These are phyloP conservation scores for Phytopythium cucurbitacearum DNA, from an alignment of 352 stramenopile species.

Conservation along the genomic window DNA sequence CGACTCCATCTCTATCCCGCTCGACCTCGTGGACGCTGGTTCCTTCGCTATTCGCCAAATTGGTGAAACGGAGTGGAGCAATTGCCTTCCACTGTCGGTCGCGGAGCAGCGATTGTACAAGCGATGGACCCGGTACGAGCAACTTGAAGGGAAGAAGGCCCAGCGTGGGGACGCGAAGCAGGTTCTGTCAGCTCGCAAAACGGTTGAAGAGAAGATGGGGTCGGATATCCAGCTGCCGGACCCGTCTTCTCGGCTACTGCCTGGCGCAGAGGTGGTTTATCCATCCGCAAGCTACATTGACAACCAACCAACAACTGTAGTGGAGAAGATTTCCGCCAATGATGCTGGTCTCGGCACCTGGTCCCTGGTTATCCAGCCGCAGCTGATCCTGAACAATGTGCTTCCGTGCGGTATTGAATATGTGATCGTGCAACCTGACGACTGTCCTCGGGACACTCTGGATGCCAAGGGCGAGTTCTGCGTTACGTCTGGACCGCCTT, in stretches of 20 bases:
- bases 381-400: constrained; percentile 79
- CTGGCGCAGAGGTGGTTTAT: constrained; percentile 67
- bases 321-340: constrained; percentile 74
- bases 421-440: constrained; percentile 66
- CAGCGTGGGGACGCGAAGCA: constrained; percentile 38
- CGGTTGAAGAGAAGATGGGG: constrained; percentile 65
- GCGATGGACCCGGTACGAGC: constrained; percentile 64
- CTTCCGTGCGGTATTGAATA: constrained; percentile 83
- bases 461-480: constrained; percentile 58
- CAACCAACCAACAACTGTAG: constrained; percentile 73
- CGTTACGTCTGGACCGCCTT: constrained; percentile 21
- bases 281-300: constrained; percentile 72
- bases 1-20: constrained; percentile 56
- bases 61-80: constrained; percentile 85
- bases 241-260: constrained; percentile 27
- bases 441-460: constrained; percentile 61
- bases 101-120: constrained; percentile 75
- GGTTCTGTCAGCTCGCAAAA: constrained; percentile 42
- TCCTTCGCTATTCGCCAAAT: constrained; percentile 82
- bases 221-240: constrained; percentile 54
- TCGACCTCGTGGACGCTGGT: constrained; percentile 66
- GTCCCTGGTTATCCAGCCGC: constrained; percentile 77
- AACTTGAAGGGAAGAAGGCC: constrained; percentile 57
- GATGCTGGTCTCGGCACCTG: constrained; percentile 50
- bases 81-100: constrained; percentile 63